Conservation (phyloP, 2,329 filamentous ascomycete genomes). For the Penicillium sp. region DNA sequence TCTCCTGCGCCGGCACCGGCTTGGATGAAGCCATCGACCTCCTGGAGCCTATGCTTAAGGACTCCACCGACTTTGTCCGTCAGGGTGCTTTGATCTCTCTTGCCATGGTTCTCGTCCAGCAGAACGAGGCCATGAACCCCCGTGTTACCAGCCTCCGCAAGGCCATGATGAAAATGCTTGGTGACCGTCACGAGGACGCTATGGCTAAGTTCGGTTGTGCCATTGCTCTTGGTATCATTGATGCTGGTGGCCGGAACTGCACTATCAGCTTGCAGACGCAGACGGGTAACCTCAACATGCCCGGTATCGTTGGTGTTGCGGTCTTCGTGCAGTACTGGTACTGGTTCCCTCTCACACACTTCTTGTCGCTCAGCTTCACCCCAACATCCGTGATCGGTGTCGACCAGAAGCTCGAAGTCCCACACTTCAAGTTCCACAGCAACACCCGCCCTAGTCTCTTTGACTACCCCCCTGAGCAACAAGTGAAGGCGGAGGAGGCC, state of each 20-base stretch:
- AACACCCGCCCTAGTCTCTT: constrained; percentile 93
- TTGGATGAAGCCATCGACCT: constrained; percentile 95
- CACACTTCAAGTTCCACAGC: constrained; percentile 92
- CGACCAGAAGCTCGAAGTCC: constrained; percentile 88
- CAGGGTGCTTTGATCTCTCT: constrained; percentile 93
- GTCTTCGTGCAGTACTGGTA: constrained; percentile 99
- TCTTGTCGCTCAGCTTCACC: constrained; percentile 93
- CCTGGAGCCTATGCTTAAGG: constrained; percentile 98
- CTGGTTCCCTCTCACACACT: constrained; percentile 99
- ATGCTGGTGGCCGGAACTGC: constrained; percentile 96
- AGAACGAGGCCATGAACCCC: constrained; percentile 97
- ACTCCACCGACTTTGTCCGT: constrained; percentile 95
- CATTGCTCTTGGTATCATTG: constrained; percentile 91
- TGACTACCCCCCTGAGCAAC: constrained; percentile 95
- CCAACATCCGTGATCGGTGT: constrained; percentile 94
- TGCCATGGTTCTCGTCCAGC: constrained; percentile 98
- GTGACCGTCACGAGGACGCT: constrained; percentile 94
- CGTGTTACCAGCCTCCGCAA: constrained; percentile 90
- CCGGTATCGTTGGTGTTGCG: constrained; percentile 94
- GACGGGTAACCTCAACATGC: constrained; percentile 98
- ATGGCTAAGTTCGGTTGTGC: constrained; percentile 99
- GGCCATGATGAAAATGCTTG: constrained; percentile 87
- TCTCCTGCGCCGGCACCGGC: constrained; percentile 94
- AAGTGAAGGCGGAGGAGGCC: constrained; percentile 90
- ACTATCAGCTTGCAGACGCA: constrained; percentile 97